Conservation (phyloP, 495 filamentous ascomycete species). For the Amphirosellinia nigrospora region DNA sequence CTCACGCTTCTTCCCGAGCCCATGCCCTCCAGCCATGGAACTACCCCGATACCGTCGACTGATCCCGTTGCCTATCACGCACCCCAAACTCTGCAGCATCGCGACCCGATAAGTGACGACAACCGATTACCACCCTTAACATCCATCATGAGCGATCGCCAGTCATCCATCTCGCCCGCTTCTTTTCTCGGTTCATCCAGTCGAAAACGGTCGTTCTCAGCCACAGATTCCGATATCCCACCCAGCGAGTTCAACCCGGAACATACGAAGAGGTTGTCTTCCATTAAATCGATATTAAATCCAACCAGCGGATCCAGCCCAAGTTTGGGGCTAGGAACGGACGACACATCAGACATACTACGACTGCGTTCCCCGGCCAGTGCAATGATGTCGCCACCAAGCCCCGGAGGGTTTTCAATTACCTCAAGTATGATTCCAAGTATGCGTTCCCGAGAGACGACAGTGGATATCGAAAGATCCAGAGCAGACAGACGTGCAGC, state of each 20-base stretch:
- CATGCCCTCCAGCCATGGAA: constrained; percentile 41
- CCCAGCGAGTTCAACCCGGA: constrained; percentile 38
- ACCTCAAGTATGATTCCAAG: constrained; percentile 37
- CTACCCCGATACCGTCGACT: constrained; percentile 44
- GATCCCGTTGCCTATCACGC: constrained; percentile 55
- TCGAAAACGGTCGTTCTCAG: constrained; percentile 72
- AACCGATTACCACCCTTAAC: constrained; percentile 62
- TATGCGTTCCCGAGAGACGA: constrained; percentile 47
- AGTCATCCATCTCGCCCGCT: constrained; percentile 58
- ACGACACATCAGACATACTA: constrained; percentile 35
- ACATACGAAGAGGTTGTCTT: constrained; percentile 67
- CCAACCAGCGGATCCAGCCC: constrained; percentile 46
- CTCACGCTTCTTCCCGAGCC: constrained; percentile 57
- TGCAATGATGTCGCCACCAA: constrained; percentile 41
- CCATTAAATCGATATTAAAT: constrained; percentile 83
- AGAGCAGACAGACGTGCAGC: constrained; percentile 68
- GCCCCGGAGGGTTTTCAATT: constrained; percentile 43
- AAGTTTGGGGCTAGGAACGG: constrained; percentile 21
- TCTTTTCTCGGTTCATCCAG: constrained; percentile 57
- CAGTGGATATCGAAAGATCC: constrained; percentile 59
- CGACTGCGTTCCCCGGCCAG: constrained; percentile 46
- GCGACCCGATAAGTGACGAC: constrained; percentile 56
- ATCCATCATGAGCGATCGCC: constrained; percentile 51
- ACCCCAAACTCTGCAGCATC: constrained; percentile 40
- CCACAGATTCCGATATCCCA: constrained; percentile 53